These are phyloP conservation scores for Arxiozyma telluris DNA, from an alignment of 1,139 yeast genomes.

Conservation along the genomic window DNA sequence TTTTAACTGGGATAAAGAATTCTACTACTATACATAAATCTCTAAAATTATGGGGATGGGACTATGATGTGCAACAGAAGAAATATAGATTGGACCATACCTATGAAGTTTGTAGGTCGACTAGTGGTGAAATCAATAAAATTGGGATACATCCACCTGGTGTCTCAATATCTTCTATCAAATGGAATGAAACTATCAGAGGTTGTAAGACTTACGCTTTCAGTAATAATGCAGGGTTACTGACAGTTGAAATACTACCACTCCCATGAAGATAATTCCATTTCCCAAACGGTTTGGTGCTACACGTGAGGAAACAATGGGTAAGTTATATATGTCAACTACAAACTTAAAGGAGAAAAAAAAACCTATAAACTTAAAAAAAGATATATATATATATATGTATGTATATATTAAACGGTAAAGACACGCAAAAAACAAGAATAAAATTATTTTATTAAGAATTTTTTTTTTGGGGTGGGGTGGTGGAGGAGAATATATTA, in stretches of 20 bases:
- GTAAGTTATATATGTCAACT: no score
- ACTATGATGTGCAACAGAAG: constrained; percentile 31
- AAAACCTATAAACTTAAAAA: no score
- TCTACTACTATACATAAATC: constrained; percentile 28
- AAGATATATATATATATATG: not conserved
- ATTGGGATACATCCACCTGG: constrained; percentile 44
- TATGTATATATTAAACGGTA: not conserved
- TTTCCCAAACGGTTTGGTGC: not conserved
- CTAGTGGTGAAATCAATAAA: constrained; percentile 23
- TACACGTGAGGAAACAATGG: not conserved
- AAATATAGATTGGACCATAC: constrained; percentile 34
- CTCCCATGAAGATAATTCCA: not conserved
- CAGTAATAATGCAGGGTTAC: constrained; percentile 57
- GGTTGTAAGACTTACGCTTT: constrained; percentile 56
- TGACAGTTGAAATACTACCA: constrained; percentile 47
- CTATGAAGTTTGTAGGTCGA: constrained; percentile 24
- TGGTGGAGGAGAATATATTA: no score
- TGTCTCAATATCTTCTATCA: constrained; percentile 43
- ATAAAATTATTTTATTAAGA: not conserved
- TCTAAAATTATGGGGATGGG: constrained; percentile 34
- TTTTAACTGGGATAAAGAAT: constrained; percentile 36
- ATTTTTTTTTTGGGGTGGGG: not conserved
- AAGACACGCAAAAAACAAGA: not conserved
- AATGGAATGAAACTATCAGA: constrained; percentile 51
- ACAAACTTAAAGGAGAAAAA: no score